Evolutionary conservation across 495 filamentous ascomycete species (phyloP), one percentile per base, ranked within the genome.

Genomic region (Baudoinia panamericana): DNA sequence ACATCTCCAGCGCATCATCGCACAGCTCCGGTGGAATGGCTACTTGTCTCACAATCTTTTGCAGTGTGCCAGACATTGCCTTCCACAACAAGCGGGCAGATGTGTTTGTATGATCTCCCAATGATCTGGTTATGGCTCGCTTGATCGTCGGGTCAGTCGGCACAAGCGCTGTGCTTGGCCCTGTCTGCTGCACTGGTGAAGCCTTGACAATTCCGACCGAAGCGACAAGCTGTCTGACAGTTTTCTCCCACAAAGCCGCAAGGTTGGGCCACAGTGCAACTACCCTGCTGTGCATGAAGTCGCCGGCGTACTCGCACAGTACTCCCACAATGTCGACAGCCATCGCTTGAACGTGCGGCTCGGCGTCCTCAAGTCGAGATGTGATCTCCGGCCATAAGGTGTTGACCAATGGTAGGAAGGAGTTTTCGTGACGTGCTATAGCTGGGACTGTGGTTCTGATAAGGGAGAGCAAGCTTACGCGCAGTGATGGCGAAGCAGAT

Each of bases 331-430:
- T 69, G 17, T 75, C 68, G 27, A 78, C 72, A 18, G 84, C 80
- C 2, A 75, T 68, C 8, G 77, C 66, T 0, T 69, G 72, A n/a
- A 93, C 78, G 48, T 76, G 85, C 0, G 71, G 67, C 56, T 93
- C 84, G 19, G 71, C 59, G 54, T 92, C 82, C 45, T 80, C 69
- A 5, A 95, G 67, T 24, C 83, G 70, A 4, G 70, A 59, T 0
- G 82, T 60, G 8, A 93, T 63, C 4, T 83, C 73, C 0, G 86
- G 84, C 84, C 86, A 97, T 18, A 95, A 61, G 3, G 82, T 80
- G 56, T 93, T 84, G 32, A 95, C 76, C 2, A 95, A 66, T 0
- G 90, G 90, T 1, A 97, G 66, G 55, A 93, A 94, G 10, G 72
- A 73, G 34, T 82, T 73, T 54, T 92, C 80, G 51, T 90, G 75